Percentiles rank a stretch among this genome's conserved stretches.
These are phyloP conservation scores for Yamadazyma scolyti DNA, from an alignment of 805 yeast genomes.

Conservation along the genomic window DNA sequence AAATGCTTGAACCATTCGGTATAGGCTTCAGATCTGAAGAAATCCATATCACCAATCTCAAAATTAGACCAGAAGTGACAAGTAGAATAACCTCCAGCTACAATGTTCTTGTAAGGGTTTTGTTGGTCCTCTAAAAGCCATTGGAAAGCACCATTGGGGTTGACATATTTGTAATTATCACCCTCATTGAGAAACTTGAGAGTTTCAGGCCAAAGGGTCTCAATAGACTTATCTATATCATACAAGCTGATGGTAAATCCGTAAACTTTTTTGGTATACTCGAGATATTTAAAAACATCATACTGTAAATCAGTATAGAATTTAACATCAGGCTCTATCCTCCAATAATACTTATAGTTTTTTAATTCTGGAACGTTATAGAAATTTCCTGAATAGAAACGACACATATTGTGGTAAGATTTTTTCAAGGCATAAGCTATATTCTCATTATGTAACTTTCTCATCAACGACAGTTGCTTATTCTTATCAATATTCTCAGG, in stretches of 20 bases:
- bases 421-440: constrained; percentile 58
- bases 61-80: constrained; percentile 93
- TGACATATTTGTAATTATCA: constrained; percentile 54
- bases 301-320: constrained; percentile 69
- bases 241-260: constrained; percentile 70
- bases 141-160: constrained; percentile 47
- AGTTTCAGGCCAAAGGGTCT: constrained; percentile 68
- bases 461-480: constrained; percentile 38
- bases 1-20: constrained; percentile 57
- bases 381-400: constrained; percentile 67
- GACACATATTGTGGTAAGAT: constrained; percentile 82
- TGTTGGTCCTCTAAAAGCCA: constrained; percentile 52
- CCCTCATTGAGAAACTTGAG: constrained; percentile 51
- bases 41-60: constrained; percentile 82
- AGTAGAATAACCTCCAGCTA: constrained; percentile 51
- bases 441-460: constrained; percentile 34
- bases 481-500: constrained; percentile 54
- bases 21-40: constrained; percentile 68
- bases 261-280: constrained; percentile 60
- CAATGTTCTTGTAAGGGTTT: constrained; percentile 40
- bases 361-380: constrained; percentile 60
- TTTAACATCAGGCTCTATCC: constrained; percentile 71
- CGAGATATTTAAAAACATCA: constrained; percentile 75
- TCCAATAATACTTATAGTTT: constrained; percentile 71
- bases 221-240: constrained; percentile 64